Conservation (phyloP, 2,329 filamentous ascomycete genomes). For the Verticillium klebahnii region DNA sequence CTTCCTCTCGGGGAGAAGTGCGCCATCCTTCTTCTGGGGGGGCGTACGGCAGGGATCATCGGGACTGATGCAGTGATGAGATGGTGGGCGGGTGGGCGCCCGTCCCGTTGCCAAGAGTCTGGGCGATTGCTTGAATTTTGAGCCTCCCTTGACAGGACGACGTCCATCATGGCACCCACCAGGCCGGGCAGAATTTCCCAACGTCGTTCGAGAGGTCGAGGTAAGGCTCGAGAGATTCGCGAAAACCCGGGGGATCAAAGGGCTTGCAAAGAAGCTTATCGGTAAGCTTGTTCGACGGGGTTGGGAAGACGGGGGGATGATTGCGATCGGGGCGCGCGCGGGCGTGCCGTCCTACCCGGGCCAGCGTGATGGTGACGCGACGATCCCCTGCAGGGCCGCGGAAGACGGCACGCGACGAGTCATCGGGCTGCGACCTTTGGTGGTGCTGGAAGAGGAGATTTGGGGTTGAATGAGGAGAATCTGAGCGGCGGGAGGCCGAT, state of each 20-base stretch:
- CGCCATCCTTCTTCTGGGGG: too few species aligned
- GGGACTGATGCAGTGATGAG: neutral
- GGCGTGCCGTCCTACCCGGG: neutral
- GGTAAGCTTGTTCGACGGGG: neutral
- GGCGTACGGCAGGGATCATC: neutral
- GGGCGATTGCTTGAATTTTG: neutral
- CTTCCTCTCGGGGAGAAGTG: neutral
- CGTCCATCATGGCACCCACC: neutral
- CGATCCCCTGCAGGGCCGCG: neutral
- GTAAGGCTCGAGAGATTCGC: neutral
- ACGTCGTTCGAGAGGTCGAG: neutral
- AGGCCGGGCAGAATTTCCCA: neutral
- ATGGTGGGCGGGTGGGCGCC: neutral
- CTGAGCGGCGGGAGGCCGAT: neutral
- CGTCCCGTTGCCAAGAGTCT: neutral
- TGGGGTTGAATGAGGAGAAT: neutral
- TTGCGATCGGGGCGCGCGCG: neutral
- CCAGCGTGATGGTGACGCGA: neutral
- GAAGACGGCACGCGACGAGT: neutral
- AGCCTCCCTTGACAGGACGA: neutral
- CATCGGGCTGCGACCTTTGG: neutral
- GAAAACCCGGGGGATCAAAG: neutral
- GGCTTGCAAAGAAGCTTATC: neutral
- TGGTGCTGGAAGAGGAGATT: neutral
- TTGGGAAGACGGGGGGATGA: neutral